Conservation (phyloP, 2,329 filamentous ascomycete genomes). For the Pleoardoris graminearum region DNA sequence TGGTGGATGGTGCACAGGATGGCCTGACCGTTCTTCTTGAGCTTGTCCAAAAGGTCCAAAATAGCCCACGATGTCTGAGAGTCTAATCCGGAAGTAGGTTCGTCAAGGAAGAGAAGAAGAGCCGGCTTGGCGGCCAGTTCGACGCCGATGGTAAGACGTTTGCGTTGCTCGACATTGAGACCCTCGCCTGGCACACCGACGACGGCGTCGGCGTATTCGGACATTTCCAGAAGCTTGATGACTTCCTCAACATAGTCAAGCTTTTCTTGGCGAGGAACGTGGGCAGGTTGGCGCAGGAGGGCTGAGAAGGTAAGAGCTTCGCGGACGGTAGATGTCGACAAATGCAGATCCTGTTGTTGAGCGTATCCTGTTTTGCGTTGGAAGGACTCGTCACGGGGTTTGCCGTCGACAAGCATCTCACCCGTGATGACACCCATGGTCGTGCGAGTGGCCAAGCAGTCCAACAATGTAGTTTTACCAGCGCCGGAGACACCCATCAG, state of each 20-base stretch:
- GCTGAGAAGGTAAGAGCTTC: conserved; percentile 88
- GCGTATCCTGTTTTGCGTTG: conserved; percentile 92
- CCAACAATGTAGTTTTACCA: conserved; percentile 90
- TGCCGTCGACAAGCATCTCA: conserved; percentile 81
- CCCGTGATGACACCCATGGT: conserved; percentile 88
- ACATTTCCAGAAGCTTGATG: conserved; percentile 88
- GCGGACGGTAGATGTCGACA: conserved; percentile 81
- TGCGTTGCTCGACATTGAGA: conserved; percentile 65
- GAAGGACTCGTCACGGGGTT: conserved; percentile 76
- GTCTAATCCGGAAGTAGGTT: conserved; percentile 92
- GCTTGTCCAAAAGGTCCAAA: conserved; percentile 54
- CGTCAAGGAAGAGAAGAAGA: conserved; percentile 87
- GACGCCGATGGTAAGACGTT: conserved; percentile 91
- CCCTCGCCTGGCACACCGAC: conserved; percentile 90
- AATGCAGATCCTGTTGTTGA: conserved; percentile 89
- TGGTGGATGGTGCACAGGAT: conserved; percentile 98
- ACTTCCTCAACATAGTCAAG: conserved; percentile 86
- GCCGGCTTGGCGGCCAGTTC: conserved; percentile 91
- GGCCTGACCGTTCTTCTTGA: conserved; percentile 60
- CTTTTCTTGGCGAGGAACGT: conserved; percentile 75
- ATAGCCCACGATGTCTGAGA: conserved; percentile 94
- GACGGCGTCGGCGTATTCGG: conserved; percentile 84
- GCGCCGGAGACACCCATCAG: conserved; percentile 91
- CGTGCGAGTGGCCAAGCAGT: conserved; percentile 81
- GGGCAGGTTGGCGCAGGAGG: conserved; percentile 77